These are phyloP conservation scores for Plasmodium falciparum DNA, from an alignment of 169 alveolate species.

Conservation along the genomic window DNA sequence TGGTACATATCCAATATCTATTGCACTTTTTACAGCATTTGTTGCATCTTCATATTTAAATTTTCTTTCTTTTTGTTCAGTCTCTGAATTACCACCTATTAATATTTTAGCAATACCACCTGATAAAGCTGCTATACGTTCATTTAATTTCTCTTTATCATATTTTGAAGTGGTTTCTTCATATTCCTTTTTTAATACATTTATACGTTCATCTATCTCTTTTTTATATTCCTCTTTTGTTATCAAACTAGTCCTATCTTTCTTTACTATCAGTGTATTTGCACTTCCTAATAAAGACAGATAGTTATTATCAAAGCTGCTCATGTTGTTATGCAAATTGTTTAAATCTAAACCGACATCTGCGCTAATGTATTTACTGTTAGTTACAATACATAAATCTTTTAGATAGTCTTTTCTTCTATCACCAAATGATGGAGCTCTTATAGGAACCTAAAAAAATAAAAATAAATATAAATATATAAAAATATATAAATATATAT, in stretches of 20 bases:
- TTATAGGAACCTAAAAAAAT: constrained; percentile 89
- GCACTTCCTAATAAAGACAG: constrained; percentile 86
- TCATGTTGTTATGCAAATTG: constrained; percentile 85
- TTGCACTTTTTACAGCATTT: constrained; percentile 92
- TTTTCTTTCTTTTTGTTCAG: constrained; percentile 90
- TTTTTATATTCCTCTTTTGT: constrained; percentile 85
- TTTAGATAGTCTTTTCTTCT: constrained; percentile 90
- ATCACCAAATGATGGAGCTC: constrained; percentile 93
- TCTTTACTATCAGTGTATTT: constrained; percentile 88
- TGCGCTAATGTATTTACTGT: constrained; percentile 87
- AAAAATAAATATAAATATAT: too few species aligned
- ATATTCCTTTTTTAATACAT: constrained; percentile 81
- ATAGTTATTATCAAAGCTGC: constrained; percentile 66
- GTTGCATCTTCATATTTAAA: constrained; percentile 91
- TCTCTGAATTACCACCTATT: constrained; percentile 92
- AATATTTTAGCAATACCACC: constrained; percentile 92
- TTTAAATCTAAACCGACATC: constrained; percentile 89
- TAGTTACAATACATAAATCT: constrained; percentile 91
- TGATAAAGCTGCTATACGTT: constrained; percentile 92
- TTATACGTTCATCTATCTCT: constrained; percentile 73
- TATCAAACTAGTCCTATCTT: constrained; percentile 89
- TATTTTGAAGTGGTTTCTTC: constrained; percentile 87
- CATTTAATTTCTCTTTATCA: constrained; percentile 89
- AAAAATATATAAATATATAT: too few species aligned
- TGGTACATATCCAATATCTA: constrained; percentile 92